Evolutionary conservation across 148 eudicot species (phyloP).

Genomic region (Limonium bicolor): DNA sequence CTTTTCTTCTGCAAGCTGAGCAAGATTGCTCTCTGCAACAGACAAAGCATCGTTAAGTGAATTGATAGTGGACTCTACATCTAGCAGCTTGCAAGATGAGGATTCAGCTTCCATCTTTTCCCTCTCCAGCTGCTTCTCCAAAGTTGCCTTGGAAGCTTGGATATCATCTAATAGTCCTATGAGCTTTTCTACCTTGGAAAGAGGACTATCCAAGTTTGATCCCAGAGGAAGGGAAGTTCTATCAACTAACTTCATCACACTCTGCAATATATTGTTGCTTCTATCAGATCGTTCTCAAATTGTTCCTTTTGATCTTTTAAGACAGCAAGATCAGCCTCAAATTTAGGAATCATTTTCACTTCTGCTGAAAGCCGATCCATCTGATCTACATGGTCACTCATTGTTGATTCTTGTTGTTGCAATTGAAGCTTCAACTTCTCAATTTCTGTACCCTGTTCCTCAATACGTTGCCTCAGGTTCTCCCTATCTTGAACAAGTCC

Average conservation of each 20-base stretch:
- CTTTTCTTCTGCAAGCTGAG: conserved; percentile 47
- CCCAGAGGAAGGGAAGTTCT: conserved; percentile 27
- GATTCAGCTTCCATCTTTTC: conserved; percentile 28
- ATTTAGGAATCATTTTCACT: conserved; percentile 35
- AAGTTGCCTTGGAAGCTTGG: conserved; percentile 30
- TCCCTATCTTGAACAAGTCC: conserved; percentile 94
- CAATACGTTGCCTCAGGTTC: conserved; percentile 52
- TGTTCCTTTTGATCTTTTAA: conserved; percentile 41
- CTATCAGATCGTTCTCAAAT: conserved; percentile 48
- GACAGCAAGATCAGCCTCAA: conserved; percentile 47
- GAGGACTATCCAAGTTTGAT: conserved; percentile 35
- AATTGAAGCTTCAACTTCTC: conserved; percentile 48
- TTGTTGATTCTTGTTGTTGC: conserved; percentile 31
- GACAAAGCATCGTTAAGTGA: conserved; percentile 55
- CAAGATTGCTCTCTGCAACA: conserved; percentile 29
- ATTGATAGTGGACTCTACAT: conserved; percentile 24
- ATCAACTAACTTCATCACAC: conserved; percentile 40
- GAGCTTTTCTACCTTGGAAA: conserved; percentile 64
- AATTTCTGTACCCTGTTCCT: conserved; percentile 63
- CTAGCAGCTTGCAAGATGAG: conserved; percentile 32
- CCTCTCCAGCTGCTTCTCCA: conserved; percentile 44
- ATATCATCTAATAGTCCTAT: conserved; percentile 33
- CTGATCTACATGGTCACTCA: conserved; percentile 33
- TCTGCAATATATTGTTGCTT: conserved; percentile 47
- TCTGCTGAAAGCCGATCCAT: conserved; percentile 35